Conservation (phyloP, 2,329 filamentous ascomycete genomes). For the Diplodia seriata region DNA sequence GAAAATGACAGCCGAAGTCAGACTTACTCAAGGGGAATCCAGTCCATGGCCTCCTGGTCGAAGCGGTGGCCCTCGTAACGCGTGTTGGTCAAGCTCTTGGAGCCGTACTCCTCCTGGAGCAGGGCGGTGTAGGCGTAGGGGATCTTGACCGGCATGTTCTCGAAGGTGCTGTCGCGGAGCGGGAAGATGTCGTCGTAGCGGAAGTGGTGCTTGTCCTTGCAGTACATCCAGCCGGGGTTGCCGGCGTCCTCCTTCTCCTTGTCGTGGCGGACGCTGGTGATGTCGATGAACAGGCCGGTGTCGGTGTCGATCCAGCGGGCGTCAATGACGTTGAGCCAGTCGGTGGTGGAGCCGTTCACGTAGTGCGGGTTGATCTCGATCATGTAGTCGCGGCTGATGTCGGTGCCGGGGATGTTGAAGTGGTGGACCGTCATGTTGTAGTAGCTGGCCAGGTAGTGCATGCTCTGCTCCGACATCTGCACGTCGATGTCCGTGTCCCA, state of each 20-base stretch:
- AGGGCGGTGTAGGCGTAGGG: slow-evolving; percentile 64
- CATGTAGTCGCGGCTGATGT: slow-evolving; percentile 53
- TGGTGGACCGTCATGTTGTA: slow-evolving; percentile 68
- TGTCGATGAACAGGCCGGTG: slow-evolving; percentile 67
- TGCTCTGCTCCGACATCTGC: slow-evolving; percentile 62
- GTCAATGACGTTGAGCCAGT: slow-evolving; percentile 64
- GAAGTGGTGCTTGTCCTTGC: slow-evolving; percentile 65
- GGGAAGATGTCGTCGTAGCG: slow-evolving; percentile 63
- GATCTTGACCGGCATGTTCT: slow-evolving; percentile 60
- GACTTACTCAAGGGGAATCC: slow-evolving; percentile 36
- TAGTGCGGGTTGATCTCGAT: slow-evolving; percentile 67
- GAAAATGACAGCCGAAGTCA: neutral
- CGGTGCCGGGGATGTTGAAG: slow-evolving; percentile 45
- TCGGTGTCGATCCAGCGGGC: slow-evolving; percentile 67
- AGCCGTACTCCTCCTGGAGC: slow-evolving; percentile 63
- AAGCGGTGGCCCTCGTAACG: slow-evolving; percentile 55
- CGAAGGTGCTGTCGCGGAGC: slow-evolving; percentile 61
- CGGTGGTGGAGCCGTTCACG: slow-evolving; percentile 50
- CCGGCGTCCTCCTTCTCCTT: slow-evolving; percentile 49
- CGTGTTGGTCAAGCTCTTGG: slow-evolving; percentile 55
- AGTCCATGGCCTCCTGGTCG: slow-evolving; percentile 42
- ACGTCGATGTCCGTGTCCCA: slow-evolving; percentile 69
- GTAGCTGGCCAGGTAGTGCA: slow-evolving; percentile 63
- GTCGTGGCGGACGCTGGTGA: slow-evolving; percentile 63
- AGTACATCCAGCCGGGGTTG: slow-evolving; percentile 55